Evolutionary conservation across 1,139 yeast genomes (phyloP).

Genomic region (Kazachstania sp.): DNA sequence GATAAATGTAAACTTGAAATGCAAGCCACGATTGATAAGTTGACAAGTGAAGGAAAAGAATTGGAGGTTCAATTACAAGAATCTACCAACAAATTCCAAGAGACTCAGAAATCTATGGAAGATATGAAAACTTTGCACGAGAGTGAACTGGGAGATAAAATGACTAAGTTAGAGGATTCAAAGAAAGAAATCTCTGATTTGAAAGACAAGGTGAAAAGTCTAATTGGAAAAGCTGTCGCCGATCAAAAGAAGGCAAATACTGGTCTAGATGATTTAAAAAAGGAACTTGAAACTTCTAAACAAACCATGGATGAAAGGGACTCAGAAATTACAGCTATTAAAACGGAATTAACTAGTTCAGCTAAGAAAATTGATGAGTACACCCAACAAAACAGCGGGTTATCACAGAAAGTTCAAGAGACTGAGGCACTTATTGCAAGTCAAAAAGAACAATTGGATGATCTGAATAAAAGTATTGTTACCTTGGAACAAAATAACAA

Average conservation of each 20-base stretch:
- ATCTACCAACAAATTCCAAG: not conserved
- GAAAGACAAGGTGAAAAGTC: not conserved
- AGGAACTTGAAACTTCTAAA: not conserved
- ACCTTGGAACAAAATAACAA: not conserved
- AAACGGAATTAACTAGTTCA: not conserved
- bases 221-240: not conserved
- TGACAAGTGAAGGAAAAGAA: not conserved
- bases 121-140: not conserved
- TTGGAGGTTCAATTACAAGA: not conserved
- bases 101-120: not conserved
- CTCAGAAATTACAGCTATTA: not conserved
- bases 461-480: not conserved
- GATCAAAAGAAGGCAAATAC: not conserved
- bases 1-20: not conserved
- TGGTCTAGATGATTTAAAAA: not conserved
- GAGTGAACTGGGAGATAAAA: not conserved
- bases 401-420: not conserved
- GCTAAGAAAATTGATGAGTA: not conserved
- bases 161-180: not conserved
- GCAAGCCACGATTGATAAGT: not conserved
- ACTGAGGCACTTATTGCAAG: not conserved
- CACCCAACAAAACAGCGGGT: not conserved
- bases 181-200: not conserved
- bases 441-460: not conserved
- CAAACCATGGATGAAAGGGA: not conserved